These are phyloP conservation scores for Endocalyx cinctus DNA, from an alignment of 2,329 filamentous ascomycete species.

Conservation along the genomic window DNA sequence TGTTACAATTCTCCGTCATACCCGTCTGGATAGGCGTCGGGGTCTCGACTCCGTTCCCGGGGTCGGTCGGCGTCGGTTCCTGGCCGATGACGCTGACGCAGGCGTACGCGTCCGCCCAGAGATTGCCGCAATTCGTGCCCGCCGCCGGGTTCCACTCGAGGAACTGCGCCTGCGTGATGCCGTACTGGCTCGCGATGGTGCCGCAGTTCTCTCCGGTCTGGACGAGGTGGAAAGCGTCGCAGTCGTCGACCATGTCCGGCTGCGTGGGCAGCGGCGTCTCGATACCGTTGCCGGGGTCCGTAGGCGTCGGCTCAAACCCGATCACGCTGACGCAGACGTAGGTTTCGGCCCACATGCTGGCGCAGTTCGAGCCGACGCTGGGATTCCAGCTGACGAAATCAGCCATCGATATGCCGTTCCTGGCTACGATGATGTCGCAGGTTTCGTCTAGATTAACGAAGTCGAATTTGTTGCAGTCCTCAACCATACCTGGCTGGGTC, in stretches of 20 bases:
- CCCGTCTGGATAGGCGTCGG: constrained; percentile 4
- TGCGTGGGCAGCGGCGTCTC: no score
- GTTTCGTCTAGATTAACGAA: constrained; percentile 6
- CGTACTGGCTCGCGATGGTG: no score
- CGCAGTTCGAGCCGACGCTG: constrained; percentile 1
- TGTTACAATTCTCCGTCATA: no score
- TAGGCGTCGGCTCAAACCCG: no score
- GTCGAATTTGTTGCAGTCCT: constrained; percentile 10
- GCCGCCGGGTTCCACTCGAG: no score
- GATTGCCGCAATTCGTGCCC: no score
- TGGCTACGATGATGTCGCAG: constrained; percentile 1
- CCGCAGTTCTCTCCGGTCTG: no score
- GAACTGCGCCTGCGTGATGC: no score
- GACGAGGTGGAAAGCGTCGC: neutral
- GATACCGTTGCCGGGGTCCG: constrained; percentile 1
- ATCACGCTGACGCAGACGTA: constrained; percentile 3
- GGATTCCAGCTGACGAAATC: constrained; percentile 4
- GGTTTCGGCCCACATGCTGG: neutral
- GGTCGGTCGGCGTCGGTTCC: constrained; percentile 2
- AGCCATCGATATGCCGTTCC: neutral
- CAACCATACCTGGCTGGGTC: constrained; percentile 6
- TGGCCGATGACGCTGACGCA: no score
- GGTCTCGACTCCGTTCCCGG: constrained; percentile 3
- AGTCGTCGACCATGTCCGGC: no score
- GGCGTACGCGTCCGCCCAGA: no score